A percentile compares a stretch with the other conserved stretches of the same genome.
Evolutionary conservation across 257 asterid genomes (phyloP).

Genomic region (Orobanche coerulescens): DNA sequence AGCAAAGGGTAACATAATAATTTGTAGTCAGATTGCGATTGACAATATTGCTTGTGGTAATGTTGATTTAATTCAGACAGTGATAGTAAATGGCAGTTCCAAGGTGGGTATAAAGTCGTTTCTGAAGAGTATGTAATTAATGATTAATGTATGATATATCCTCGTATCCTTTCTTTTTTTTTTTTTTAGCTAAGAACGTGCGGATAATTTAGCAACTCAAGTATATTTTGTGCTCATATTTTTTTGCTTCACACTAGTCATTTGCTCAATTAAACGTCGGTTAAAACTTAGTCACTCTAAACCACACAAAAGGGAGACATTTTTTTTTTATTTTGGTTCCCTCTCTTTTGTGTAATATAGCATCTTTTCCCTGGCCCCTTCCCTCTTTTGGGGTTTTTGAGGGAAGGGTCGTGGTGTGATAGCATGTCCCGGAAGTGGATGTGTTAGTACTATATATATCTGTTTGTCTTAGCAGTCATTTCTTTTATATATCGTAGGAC

Average conservation of each 20-base stretch:
- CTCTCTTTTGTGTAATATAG: too few species aligned
- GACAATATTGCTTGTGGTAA: background rate
- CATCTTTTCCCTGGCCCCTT: background rate
- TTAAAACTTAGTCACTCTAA: background rate
- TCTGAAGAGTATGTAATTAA: background rate
- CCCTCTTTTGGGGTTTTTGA: background rate
- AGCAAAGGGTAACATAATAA: background rate
- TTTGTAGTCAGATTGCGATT: background rate
- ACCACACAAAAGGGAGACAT: background rate
- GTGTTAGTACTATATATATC: background rate
- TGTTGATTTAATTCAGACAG: background rate
- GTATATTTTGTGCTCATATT: background rate
- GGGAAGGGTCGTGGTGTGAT: background rate
- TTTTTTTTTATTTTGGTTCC: too few species aligned
- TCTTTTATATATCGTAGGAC: background rate
- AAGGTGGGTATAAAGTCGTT: background rate
- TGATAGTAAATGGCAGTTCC: background rate
- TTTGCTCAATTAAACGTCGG: background rate
- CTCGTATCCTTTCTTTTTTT: too few species aligned
- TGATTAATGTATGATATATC: too few species aligned
- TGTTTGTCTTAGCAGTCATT: background rate
- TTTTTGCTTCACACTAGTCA: background rate
- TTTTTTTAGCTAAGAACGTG: background rate
- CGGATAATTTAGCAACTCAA: background rate
- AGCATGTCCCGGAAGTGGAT: background rate